Evolutionary conservation across 257 asterid species (phyloP).

Genomic region (Voacanga thouarsii): DNA sequence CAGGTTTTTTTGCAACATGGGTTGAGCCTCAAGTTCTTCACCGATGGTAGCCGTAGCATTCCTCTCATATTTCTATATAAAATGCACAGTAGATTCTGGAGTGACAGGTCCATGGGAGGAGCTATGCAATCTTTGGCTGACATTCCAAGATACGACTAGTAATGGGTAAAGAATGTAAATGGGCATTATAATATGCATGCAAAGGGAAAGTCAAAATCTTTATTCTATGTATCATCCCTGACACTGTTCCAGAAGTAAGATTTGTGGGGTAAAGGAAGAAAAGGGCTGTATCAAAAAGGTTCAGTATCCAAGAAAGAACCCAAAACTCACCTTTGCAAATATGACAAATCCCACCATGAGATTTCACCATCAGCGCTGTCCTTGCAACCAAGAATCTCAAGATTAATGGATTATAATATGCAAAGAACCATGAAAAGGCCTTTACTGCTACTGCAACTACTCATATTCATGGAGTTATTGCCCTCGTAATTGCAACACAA

Average conservation of each 20-base stretch:
- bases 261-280: constrained; percentile 26
- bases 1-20: not conserved
- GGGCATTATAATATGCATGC: constrained; percentile 9
- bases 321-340: constrained; percentile 4
- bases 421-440: not conserved
- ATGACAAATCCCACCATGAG: constrained; percentile 21
- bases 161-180: constrained; percentile 14
- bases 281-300: constrained; percentile 3
- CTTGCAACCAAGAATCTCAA: constrained; percentile 9
- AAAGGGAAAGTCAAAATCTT: constrained; percentile 40
- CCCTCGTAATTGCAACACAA: not conserved
- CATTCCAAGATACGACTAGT: constrained; percentile 12
- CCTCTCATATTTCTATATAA: not conserved
- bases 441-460: not conserved
- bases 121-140: constrained; percentile 19
- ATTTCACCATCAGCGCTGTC: constrained; percentile 35
- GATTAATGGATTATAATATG: not conserved
- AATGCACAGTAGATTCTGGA: constrained; percentile 6
- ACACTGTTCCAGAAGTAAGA: constrained; percentile 29
- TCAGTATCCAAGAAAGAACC: not conserved
- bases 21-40: not conserved
- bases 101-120: constrained; percentile 8
- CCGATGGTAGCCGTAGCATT: not conserved
- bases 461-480: not conserved
- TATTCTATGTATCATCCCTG: constrained; percentile 32